Conservation (phyloP, 2,329 filamentous ascomycete species). For the Tolypocladium paradoxum region DNA sequence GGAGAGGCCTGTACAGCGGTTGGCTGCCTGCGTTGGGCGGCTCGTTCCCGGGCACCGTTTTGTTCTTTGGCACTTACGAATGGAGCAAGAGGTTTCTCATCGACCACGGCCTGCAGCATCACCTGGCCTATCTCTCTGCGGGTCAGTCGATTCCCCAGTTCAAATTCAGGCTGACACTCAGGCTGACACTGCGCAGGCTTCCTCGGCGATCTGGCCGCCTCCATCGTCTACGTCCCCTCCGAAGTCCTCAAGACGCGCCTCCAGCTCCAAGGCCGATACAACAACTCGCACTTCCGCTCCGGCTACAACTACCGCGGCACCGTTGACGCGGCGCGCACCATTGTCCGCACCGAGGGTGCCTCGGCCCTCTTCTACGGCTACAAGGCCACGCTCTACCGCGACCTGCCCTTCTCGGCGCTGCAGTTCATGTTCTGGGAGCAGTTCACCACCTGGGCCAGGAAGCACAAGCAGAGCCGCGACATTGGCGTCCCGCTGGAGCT, state of each 20-base stretch:
- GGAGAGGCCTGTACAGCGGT: slow-evolving; percentile 83
- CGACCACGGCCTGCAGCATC: slow-evolving; percentile 70
- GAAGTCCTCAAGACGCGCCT: slow-evolving; percentile 97
- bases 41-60: slow-evolving; percentile 84
- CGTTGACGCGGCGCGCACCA: slow-evolving; percentile 73
- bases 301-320: slow-evolving; percentile 94
- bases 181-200: slow-evolving; percentile 49
- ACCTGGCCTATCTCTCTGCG: slow-evolving; percentile 74
- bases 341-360: slow-evolving; percentile 71
- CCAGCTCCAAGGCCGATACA: slow-evolving; percentile 87
- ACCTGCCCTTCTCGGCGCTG: slow-evolving; percentile 88
- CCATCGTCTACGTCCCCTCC: slow-evolving; percentile 88
- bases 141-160: slow-evolving; percentile 38
- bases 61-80: slow-evolving; percentile 96
- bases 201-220: slow-evolving; percentile 82
- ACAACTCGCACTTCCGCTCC: slow-evolving; percentile 87
- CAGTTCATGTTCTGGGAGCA: slow-evolving; percentile 99
- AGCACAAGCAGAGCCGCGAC: slow-evolving; percentile 68
- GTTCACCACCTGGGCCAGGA: slow-evolving; percentile 69
- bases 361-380: slow-evolving; percentile 91
- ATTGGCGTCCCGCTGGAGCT: slow-evolving; percentile 82
- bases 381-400: slow-evolving; percentile 87
- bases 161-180: background rate
- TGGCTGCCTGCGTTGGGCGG: slow-evolving; percentile 83
- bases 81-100: slow-evolving; percentile 86